Base-by-base conservation (phyloP, 1,284 basidiomycete genomes). In the Cryptococcus floricola region DNA sequence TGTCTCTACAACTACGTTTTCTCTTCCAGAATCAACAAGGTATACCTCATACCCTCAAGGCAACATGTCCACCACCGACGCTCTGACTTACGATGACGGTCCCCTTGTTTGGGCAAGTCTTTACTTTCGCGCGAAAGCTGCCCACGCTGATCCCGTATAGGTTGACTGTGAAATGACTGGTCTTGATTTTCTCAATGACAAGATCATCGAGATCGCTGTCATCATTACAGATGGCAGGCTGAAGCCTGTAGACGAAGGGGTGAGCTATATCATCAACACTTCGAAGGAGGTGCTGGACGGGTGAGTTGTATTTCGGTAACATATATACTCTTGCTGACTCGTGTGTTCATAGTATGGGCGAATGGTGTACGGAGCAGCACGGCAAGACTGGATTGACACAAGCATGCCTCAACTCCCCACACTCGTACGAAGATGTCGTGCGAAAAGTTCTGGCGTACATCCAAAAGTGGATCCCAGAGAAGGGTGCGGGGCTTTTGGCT, bases 151-250 rank as follows among this genome's bases (percentile, higher is more conserved):
- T 18, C 18, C 10, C 19, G 43, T 7, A 52, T 31, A 73, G 78
- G 73, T 79, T 39, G 77, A 80, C 59, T 79, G 77, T 68, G 78
- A 81, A 62, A 81, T 80, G 80, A 79, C 80, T 7, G 80, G 80
- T 1, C 68, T 81, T 10, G 73, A 79, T 56, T 59, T 70, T 3
- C 54, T 67, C 3, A 69, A 64, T 23, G 80, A 82, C 54, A 58
- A 73, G 1, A 76, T 82, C 50, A 68, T 82, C 23, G 81, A 82
- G 66, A 77, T 80, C n/a, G 81, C 80, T 0, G 77, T 78, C 43
- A 80, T 81, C 58, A 74, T 81, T 50, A 83, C 82, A 4, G 76
- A 82, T 61, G 79, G 78, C 2, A 64, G 78, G 8, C 65, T 83
- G 23, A 65, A 75, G 12, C 76, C 76, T 3, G 75, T 83, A 3